A percentile compares a stretch with the other conserved stretches of the same genome.
These are phyloP conservation scores for Termitomyces titanicus DNA, from an alignment of 768 basidiomycete genomes.

Conservation along the genomic window DNA sequence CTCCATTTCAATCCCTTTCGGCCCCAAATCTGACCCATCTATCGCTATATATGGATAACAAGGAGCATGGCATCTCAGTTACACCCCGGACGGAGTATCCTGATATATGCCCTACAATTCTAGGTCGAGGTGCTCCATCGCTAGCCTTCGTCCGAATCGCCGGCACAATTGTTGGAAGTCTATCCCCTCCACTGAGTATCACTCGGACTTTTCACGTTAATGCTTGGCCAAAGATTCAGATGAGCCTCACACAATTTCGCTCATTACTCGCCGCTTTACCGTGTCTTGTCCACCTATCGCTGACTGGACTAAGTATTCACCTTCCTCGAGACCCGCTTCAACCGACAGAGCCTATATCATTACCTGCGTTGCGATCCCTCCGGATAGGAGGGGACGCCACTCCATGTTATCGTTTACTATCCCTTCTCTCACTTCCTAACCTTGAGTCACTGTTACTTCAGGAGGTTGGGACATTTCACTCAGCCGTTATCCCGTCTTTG, in stretches of 20 bases:
- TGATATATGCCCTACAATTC: slow-evolving; percentile 26
- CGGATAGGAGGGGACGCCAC: slow-evolving; percentile 36
- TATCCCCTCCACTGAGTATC: slow-evolving; percentile 32
- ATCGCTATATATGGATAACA: slow-evolving; percentile 31
- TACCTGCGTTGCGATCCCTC: slow-evolving; percentile 34
- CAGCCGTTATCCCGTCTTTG: slow-evolving; percentile 27
- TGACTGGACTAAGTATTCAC: slow-evolving; percentile 34
- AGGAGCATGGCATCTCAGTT: slow-evolving; percentile 17
- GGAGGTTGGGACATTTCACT: slow-evolving; percentile 31
- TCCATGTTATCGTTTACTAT: slow-evolving; percentile 29
- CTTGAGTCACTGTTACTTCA: slow-evolving; percentile 34
- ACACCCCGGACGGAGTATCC: slow-evolving; percentile 28
- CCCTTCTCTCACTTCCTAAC: slow-evolving; percentile 31
- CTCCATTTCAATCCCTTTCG: slow-evolving; percentile 20
- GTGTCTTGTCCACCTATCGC: slow-evolving; percentile 36
- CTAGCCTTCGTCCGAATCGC: slow-evolving; percentile 40
- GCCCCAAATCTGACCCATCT: slow-evolving; percentile 36
- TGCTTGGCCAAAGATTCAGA: slow-evolving; percentile 31
- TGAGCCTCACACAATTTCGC: slow-evolving; percentile 33
- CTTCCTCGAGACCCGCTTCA: slow-evolving; percentile 29
- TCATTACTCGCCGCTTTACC: slow-evolving; percentile 30
- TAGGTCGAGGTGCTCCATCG: slow-evolving; percentile 26
- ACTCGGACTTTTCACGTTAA: slow-evolving; percentile 43
- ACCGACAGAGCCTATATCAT: slow-evolving; percentile 23
- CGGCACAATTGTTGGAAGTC: slow-evolving; percentile 35